Evolutionary conservation across 306 rosid species (phyloP).

Genomic region (Rosa multiflora): DNA sequence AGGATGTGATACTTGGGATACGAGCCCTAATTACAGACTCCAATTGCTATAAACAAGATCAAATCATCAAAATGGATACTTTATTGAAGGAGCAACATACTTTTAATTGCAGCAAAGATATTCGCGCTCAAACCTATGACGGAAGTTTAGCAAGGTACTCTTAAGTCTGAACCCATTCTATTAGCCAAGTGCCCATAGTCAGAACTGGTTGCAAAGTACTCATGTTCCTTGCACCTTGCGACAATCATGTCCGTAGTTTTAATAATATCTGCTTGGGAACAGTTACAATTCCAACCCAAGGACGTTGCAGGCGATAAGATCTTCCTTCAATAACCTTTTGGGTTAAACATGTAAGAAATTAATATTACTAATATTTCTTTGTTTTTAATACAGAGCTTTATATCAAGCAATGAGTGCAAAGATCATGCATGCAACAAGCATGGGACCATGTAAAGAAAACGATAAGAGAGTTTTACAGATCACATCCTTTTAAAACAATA

Average conservation of each 20-base stretch:
- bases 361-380: not conserved
- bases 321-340: conserved; percentile 91
- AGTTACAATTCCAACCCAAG: conserved; percentile 99
- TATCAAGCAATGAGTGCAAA: not conserved
- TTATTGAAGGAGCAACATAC: not conserved
- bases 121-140: conserved; percentile 59
- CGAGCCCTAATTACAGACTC: conserved; percentile 77
- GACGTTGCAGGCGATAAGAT: conserved; percentile 82
- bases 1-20: conserved; percentile 74
- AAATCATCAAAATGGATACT: conserved; percentile 27
- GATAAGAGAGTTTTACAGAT: not conserved
- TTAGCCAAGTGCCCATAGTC: conserved; percentile 85
- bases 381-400: not conserved
- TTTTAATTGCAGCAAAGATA: not conserved
- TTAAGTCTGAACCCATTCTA: conserved; percentile 73
- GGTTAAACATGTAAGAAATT: not conserved
- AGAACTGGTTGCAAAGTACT: conserved; percentile 87
- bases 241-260: conserved; percentile 83
- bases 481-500: not conserved
- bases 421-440: not conserved
- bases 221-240: conserved; percentile 88
- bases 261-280: conserved; percentile 96
- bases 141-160: conserved; percentile 96
- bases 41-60: conserved; percentile 60
- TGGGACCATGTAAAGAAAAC: not conserved